Conservation (phyloP, 306 rosid genomes). For the Trichosanthes cucumerina region DNA sequence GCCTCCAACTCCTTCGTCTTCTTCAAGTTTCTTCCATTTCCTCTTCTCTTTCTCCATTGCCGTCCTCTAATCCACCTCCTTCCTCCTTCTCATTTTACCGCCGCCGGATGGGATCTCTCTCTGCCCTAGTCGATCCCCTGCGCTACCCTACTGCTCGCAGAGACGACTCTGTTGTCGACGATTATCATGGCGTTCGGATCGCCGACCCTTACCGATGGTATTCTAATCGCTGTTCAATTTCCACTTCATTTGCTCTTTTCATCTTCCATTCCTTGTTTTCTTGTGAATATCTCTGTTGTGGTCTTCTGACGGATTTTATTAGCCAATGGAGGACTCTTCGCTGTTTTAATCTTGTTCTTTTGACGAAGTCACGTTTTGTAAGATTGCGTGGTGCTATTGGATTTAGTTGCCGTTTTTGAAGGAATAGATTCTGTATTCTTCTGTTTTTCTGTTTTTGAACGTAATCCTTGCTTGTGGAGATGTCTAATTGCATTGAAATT, state of each 20-base stretch:
- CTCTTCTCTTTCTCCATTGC: background rate
- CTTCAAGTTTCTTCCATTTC: background rate
- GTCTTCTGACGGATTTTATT: background rate
- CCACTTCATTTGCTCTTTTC: background rate
- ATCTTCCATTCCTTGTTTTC: background rate
- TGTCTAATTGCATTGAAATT: background rate
- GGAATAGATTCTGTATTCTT: background rate
- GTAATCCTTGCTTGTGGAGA: background rate
- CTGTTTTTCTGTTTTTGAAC: background rate
- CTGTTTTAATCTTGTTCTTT: background rate
- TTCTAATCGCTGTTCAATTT: background rate
- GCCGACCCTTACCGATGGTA: slow-evolving; percentile 83
- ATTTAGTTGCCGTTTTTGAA: background rate
- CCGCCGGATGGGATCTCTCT: slow-evolving; percentile 44
- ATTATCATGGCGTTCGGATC: slow-evolving; percentile 56
- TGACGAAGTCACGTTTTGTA: background rate
- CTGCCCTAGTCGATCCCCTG: slow-evolving; percentile 21
- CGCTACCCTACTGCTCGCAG: slow-evolving; percentile 57
- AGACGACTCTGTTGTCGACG: slow-evolving; percentile 56
- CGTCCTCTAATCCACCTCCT: slow-evolving; percentile 4
- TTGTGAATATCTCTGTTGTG: background rate
- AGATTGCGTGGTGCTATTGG: background rate
- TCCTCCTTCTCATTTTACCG: background rate
- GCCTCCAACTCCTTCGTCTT: background rate
- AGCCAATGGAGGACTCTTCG: background rate